Percentiles rank a stretch among this genome's conserved stretches.
Evolutionary conservation across 345 rosid genomes (phyloP).

Genomic region (Atalantia buxifolia): DNA sequence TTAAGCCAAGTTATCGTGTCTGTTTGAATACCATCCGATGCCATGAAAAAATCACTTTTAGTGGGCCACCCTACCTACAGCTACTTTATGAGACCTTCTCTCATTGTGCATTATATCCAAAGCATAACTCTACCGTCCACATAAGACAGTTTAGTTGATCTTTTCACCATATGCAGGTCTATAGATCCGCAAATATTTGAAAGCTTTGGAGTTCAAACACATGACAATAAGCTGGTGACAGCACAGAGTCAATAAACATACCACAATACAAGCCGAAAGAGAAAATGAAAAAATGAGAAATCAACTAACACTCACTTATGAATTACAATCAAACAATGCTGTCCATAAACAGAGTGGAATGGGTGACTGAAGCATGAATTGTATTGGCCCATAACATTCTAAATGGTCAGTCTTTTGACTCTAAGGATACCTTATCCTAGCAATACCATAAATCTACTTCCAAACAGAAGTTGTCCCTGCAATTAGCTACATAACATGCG

Average conservation of each 20-base stretch:
- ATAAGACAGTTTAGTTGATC: not conserved
- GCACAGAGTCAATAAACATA: not conserved
- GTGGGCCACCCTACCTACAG: not conserved
- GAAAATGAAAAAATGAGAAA: not conserved
- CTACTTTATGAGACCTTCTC: not conserved
- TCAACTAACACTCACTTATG: not conserved
- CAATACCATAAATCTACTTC: not conserved
- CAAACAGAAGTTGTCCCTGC: not conserved
- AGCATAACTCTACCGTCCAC: not conserved
- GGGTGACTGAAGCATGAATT: not conserved
- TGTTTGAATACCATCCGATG: not conserved
- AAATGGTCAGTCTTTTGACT: not conserved
- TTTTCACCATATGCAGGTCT: not conserved
- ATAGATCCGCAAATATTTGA: not conserved
- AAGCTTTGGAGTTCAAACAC: not conserved
- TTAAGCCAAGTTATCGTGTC: not conserved
- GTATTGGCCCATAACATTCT: not conserved
- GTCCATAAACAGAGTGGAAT: not conserved
- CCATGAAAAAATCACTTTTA: not conserved
- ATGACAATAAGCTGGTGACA: not conserved
- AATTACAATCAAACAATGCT: not conserved
- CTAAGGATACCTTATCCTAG: not conserved
- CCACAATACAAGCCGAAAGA: not conserved
- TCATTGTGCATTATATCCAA: not conserved
- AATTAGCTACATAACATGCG: not conserved